These are phyloP conservation scores for Phytophthora sp. DNA, from an alignment of 352 stramenopile genomes.

Conservation along the genomic window DNA sequence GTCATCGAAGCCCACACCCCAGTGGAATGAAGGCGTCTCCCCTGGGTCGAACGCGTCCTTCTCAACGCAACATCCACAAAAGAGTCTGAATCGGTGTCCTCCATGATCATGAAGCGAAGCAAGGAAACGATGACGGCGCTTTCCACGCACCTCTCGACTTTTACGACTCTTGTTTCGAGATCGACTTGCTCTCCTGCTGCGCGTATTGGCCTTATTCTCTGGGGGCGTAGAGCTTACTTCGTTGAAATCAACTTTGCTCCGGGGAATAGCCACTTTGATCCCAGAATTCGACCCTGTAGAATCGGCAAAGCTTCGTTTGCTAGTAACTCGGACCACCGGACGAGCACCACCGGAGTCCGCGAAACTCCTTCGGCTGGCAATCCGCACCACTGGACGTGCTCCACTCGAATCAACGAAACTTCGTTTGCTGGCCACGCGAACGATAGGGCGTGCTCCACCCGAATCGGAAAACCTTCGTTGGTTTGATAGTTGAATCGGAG, in stretches of 20 bases:
- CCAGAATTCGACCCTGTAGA: slow-evolving; percentile 8
- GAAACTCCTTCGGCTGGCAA: neutral
- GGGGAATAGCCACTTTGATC: neutral
- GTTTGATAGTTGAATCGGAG: neutral
- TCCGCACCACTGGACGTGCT: neutral
- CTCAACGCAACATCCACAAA: slow-evolving; percentile 20
- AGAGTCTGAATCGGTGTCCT: slow-evolving; percentile 2
- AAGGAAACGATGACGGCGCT: slow-evolving; percentile 20
- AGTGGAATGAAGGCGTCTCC: slow-evolving; percentile 20
- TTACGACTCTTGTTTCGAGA: slow-evolving; percentile 7
- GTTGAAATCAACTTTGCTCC: neutral
- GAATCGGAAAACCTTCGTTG: slow-evolving; percentile 3
- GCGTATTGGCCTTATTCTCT: slow-evolving; percentile 12
- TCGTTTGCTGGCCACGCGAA: slow-evolving; percentile 1
- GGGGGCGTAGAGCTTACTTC: neutral
- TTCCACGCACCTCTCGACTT: neutral
- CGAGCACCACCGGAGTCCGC: neutral
- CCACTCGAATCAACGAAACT: slow-evolving; percentile 1
- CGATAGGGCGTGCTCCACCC: neutral
- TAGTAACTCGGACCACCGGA: slow-evolving; percentile 1
- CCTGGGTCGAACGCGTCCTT: slow-evolving; percentile 17
- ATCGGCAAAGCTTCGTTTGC: slow-evolving; percentile 8
- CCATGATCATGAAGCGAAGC: slow-evolving; percentile 8
- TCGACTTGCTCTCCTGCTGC: slow-evolving; percentile 9
- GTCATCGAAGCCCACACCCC: slow-evolving; percentile 31